phyloP scores from a whole-genome alignment of 2,329 filamentous ascomycete genomes.

The Fusarium burgessii region DNA sequence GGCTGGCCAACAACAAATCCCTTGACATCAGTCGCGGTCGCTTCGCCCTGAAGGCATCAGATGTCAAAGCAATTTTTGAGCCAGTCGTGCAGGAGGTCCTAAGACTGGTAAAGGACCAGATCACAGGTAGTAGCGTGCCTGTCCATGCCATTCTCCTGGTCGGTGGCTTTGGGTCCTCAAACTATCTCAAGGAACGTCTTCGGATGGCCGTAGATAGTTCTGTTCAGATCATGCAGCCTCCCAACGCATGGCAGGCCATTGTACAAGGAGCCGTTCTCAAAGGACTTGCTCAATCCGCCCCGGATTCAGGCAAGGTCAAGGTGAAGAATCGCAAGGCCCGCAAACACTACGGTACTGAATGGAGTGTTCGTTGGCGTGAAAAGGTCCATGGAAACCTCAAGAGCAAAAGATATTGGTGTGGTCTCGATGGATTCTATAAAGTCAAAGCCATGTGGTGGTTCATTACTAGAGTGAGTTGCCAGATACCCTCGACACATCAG shows the following conservation, averaged over 20 bases:
- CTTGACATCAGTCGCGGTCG: conserved; percentile 54
- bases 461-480: conserved; percentile 51
- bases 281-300: conserved; percentile 55
- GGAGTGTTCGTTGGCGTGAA: conserved; percentile 49
- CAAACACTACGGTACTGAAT: conserved; percentile 58
- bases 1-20: conserved; percentile 54
- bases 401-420: conserved; percentile 53
- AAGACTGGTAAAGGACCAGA: conserved; percentile 58
- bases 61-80: conserved; percentile 58
- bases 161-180: conserved; percentile 60
- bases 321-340: conserved; percentile 57
- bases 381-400: conserved; percentile 48
- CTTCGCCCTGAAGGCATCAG: conserved; percentile 53
- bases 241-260: conserved; percentile 61
- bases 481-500: not conserved
- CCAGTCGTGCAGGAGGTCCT: conserved; percentile 59
- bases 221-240: conserved; percentile 59
- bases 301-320: conserved; percentile 52
- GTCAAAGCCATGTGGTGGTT: conserved; percentile 59
- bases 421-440: conserved; percentile 53
- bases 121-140: conserved; percentile 52
- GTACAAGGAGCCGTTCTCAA: conserved; percentile 63
- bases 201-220: conserved; percentile 49
- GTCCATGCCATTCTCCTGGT: conserved; percentile 59
- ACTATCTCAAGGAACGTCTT: conserved; percentile 58